phyloP scores from a whole-genome alignment of 2,329 filamentous ascomycete species.

The Neopestalotiopsis sp. region DNA sequence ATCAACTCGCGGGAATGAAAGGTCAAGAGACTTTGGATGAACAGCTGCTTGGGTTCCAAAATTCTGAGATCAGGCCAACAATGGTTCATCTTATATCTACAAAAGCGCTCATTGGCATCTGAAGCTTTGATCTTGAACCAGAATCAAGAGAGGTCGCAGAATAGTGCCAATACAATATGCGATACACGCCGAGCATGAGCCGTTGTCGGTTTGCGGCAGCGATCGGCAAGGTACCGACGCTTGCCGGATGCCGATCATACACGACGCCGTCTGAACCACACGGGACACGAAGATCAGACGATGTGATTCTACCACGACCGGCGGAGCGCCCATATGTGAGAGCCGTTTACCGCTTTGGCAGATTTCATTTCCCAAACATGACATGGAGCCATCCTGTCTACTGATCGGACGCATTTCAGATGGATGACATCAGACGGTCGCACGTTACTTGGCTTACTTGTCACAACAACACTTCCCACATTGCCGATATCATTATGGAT shows the following conservation, averaged over 20 bases:
- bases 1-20: not conserved
- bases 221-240: conserved; percentile 13
- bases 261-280: conserved; percentile 8
- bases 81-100: conserved; percentile 3
- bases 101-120: not conserved
- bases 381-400: not conserved
- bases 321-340: not conserved
- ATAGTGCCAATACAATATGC: not conserved
- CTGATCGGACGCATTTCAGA: not conserved
- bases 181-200: conserved; percentile 2
- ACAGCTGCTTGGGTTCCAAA: conserved; percentile 5
- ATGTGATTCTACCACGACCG: not conserved
- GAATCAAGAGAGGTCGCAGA: not conserved
- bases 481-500: not conserved
- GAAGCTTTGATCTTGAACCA: not conserved
- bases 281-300: conserved; percentile 15
- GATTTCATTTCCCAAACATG: conserved; percentile 4
- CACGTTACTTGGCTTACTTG: not conserved
- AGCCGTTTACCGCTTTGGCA: not conserved
- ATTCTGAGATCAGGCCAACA: not conserved
- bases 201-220: not conserved
- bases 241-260: conserved; percentile 18
- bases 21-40: not conserved
- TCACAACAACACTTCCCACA: not conserved
- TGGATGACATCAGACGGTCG: not conserved